Conservation (phyloP, 1,284 basidiomycete species). For the Pascua sp. region DNA sequence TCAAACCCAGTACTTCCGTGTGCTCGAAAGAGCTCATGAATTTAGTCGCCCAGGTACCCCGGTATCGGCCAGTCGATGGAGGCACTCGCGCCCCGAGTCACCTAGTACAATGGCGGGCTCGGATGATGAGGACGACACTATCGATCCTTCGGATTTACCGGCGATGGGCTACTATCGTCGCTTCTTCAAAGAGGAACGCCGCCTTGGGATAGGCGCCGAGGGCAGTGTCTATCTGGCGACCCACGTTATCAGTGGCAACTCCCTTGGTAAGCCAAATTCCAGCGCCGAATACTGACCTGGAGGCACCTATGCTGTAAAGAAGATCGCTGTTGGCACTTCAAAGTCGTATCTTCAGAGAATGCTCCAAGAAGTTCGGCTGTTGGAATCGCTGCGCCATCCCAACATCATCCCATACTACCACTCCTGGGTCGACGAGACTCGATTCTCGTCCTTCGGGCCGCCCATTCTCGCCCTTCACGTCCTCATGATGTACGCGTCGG, state of each 20-base stretch:
- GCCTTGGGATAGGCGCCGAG: constrained; percentile 86
- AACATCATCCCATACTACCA: constrained; percentile 95
- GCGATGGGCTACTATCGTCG: constrained; percentile 56
- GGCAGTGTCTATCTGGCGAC: constrained; percentile 66
- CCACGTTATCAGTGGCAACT: constrained; percentile 38
- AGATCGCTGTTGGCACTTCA: constrained; percentile 86
- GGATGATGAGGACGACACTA: constrained; percentile 17
- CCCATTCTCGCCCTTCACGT: constrained; percentile 77
- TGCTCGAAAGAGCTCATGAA: constrained; percentile 43
- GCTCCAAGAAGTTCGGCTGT: constrained; percentile 73
- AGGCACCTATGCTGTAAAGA: constrained; percentile 79
- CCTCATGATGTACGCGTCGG: constrained; percentile 90
- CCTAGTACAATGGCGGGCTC: not conserved
- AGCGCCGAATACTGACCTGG: not conserved
- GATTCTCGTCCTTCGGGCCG: constrained; percentile 78
- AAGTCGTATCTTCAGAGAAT: constrained; percentile 76
- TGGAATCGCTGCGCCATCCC: constrained; percentile 81
- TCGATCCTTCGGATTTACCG: constrained; percentile 28
- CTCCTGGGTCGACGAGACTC: constrained; percentile 81
- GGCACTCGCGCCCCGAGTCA: constrained; percentile 48
- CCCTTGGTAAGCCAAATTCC: constrained; percentile 20
- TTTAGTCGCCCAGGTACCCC: constrained; percentile 40
- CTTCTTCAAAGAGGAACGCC: constrained; percentile 82
- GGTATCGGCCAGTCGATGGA: not conserved
- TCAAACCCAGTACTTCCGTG: constrained; percentile 33